Percentiles rank a stretch among this genome's conserved stretches.
phyloP scores from a whole-genome alignment of 73 alveolate species.

The Blepharisma stoltei region DNA sequence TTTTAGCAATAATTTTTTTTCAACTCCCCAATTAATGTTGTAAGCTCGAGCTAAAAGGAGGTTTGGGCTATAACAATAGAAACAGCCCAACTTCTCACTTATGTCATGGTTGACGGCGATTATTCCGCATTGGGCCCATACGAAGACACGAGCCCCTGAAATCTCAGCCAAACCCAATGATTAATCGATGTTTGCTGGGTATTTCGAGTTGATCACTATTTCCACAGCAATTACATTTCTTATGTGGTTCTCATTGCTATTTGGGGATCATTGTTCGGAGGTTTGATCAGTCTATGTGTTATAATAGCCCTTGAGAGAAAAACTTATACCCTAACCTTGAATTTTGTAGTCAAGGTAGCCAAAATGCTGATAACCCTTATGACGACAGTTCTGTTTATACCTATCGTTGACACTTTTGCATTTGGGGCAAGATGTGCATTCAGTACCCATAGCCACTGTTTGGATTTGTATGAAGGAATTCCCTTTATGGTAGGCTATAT shows the following conservation, averaged over 20 bases:
- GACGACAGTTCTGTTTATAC: neutral
- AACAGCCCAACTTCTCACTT: neutral
- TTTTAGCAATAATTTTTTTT: no score
- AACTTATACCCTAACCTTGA: neutral
- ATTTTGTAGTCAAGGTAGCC: neutral
- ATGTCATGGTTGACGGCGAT: neutral
- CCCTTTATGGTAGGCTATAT: neutral
- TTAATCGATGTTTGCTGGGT: constrained; percentile 15
- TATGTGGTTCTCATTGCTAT: neutral
- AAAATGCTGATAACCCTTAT: neutral
- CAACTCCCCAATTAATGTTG: no score
- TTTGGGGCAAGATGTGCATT: neutral
- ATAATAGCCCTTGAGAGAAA: neutral
- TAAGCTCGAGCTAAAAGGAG: no score
- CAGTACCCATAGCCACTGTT: neutral
- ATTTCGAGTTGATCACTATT: constrained; percentile 9
- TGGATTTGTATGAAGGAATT: neutral
- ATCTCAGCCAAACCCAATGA: neutral
- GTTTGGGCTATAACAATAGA: neutral
- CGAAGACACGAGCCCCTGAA: neutral
- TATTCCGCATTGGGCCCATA: neutral
- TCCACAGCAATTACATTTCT: neutral
- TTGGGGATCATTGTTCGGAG: neutral
- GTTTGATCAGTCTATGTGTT: neutral
- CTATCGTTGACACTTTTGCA: neutral